Base-by-base conservation (phyloP, 2,329 filamentous ascomycete species). In the Macrophomina tecta region DNA sequence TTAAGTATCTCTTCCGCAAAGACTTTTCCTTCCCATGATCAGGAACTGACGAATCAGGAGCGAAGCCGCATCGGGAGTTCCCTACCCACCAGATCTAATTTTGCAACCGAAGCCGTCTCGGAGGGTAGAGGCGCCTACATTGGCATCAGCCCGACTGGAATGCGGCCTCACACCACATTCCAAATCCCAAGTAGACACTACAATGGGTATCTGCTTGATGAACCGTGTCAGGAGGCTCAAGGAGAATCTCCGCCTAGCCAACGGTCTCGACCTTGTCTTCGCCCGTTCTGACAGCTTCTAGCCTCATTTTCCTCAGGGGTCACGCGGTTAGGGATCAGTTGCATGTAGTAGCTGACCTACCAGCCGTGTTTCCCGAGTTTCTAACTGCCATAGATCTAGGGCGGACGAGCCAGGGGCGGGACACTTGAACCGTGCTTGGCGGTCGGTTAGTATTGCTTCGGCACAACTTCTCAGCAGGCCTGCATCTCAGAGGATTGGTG, bases 291-390 rank as follows among this genome's bases (percentile, higher is more conserved):
- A 32, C 28, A 55, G 32, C 32, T 14, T 23, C 40, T 36, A 46
- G 56, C 56, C 56, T 61, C 56, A 61, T 30, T 61, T 46, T 34
- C 40, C 46, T 45, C 56, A 61, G 42, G 56, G 30, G 36, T 9
- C 2, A 51, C 18, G 23, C 11, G 11, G 23, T 52, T 7, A 30
- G 38, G 12, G 9, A 16, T 48, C 23, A 49, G 42, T n/a, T 48
- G 45, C 42, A 48, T 32, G n/a, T 48, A 32, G 30, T 18, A 16
- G 12, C 36, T 8, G 18, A 23, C 42, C 30, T 62, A 28, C 32
- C 45, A 62, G n/a, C 45, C 16, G 42, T 34, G 56, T 23, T 48
- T 61, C 2, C 56, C 56, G 28, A 46, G 14, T 46, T 23, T 34
- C 16, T 3, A 14, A 36, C n/a, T 48, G 56, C 58, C 58, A 62